phyloP scores from a whole-genome alignment of 352 stramenopile genomes.

The Pythium dissimile region DNA sequence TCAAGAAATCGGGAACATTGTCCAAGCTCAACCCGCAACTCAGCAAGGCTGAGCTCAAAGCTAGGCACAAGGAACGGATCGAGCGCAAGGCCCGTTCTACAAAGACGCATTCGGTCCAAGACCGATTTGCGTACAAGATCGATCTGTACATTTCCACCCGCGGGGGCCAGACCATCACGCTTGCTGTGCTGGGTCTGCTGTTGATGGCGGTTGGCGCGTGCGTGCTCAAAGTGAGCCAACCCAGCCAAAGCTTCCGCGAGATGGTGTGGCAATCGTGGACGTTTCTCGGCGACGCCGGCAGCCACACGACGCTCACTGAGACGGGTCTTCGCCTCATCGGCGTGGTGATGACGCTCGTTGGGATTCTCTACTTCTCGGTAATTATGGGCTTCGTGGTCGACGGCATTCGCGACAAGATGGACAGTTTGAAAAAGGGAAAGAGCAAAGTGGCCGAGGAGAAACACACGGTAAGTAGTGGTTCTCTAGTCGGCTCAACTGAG shows the following conservation, averaged over 20 bases:
- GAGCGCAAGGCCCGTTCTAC: slow-evolving; percentile 4
- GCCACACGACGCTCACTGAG: slow-evolving; percentile 37
- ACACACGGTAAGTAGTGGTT: slow-evolving; percentile 53
- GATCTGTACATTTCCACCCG: slow-evolving; percentile 68
- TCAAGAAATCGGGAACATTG: slow-evolving; percentile 11
- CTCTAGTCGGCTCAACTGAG: neutral
- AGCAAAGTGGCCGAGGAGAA: slow-evolving; percentile 73
- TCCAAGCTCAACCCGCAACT: neutral
- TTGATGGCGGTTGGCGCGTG: slow-evolving; percentile 41
- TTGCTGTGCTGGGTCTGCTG: slow-evolving; percentile 39
- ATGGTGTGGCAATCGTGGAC: slow-evolving; percentile 66
- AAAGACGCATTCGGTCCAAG: slow-evolving; percentile 30
- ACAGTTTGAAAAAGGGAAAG: slow-evolving; percentile 87
- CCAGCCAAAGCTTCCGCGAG: slow-evolving; percentile 29
- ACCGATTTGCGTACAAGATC: slow-evolving; percentile 48
- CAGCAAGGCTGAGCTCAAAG: slow-evolving; percentile 15
- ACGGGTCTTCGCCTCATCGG: slow-evolving; percentile 49
- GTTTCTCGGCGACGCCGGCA: slow-evolving; percentile 47
- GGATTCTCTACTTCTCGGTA: slow-evolving; percentile 86
- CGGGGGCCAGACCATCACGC: slow-evolving; percentile 42
- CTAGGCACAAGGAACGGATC: slow-evolving; percentile 10
- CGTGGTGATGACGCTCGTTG: slow-evolving; percentile 52
- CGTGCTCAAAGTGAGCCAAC: slow-evolving; percentile 37
- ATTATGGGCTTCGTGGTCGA: slow-evolving; percentile 90
- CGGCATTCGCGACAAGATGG: slow-evolving; percentile 83